phyloP scores from a whole-genome alignment of 768 basidiomycete genomes.

The Cystobasidium ongulense region DNA sequence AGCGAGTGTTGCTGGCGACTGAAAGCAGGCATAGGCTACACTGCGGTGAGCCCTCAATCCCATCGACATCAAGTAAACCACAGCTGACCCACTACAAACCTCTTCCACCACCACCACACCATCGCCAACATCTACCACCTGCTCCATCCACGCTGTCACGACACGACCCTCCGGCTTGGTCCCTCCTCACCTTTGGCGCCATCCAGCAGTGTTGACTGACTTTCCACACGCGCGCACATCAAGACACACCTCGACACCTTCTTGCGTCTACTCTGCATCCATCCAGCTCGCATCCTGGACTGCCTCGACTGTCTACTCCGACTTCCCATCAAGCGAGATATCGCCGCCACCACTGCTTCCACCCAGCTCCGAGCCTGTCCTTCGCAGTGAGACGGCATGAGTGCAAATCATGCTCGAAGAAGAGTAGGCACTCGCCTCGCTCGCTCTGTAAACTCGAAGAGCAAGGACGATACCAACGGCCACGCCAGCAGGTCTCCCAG shows the following conservation, averaged over 20 bases:
- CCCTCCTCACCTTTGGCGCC: not conserved
- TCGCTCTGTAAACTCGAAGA: not conserved
- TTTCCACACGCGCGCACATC: not conserved
- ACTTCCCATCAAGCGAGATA: too few species aligned
- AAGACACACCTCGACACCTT: not conserved
- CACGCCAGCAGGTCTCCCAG: not conserved
- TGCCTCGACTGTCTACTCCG: too few species aligned
- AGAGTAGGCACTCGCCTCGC: not conserved
- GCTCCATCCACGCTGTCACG: too few species aligned
- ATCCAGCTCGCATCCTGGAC: not conserved
- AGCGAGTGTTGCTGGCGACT: too few species aligned
- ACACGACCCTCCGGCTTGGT: not conserved
- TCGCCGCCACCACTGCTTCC: too few species aligned
- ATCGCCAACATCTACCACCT: not conserved
- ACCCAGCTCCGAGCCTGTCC: not conserved
- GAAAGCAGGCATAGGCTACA: too few species aligned
- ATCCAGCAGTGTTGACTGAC: slow-evolving; percentile 1
- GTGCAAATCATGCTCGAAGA: not conserved
- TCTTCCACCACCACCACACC: too few species aligned
- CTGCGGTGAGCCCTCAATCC: too few species aligned
- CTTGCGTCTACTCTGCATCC: not conserved
- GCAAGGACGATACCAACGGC: not conserved
- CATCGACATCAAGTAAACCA: too few species aligned
- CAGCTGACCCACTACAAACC: too few species aligned
- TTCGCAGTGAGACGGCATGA: not conserved